These are phyloP conservation scores for Tricholoma saponaceum DNA, from an alignment of 768 basidiomycete species.

Conservation along the genomic window DNA sequence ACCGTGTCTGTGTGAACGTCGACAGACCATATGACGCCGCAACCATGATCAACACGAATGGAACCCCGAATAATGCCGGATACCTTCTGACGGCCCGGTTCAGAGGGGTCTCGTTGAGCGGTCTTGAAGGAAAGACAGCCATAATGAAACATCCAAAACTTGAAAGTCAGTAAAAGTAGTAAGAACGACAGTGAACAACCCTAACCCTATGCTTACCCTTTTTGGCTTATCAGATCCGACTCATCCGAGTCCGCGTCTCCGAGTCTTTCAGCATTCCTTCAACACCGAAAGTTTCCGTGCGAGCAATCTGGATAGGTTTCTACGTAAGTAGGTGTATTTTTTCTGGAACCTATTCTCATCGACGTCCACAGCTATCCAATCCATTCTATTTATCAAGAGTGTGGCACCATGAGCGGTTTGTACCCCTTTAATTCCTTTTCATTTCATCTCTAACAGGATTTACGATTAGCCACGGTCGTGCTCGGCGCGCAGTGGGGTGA, in stretches of 20 bases:
- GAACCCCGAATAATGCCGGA: constrained; percentile 78
- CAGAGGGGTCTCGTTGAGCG: constrained; percentile 37
- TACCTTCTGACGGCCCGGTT: constrained; percentile 48
- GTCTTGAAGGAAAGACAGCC: constrained; percentile 48
- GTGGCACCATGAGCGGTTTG: constrained; percentile 6
- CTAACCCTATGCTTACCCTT: background rate
- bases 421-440: background rate
- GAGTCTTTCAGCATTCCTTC: background rate
- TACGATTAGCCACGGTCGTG: constrained; percentile 56
- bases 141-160: constrained; percentile 27
- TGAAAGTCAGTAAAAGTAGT: background rate
- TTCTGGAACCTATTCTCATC: background rate
- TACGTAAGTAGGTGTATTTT: background rate
- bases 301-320: no score
- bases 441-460: background rate
- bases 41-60: constrained; percentile 84
- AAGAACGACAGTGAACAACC: background rate
- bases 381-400: background rate
- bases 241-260: no score
- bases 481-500: constrained; percentile 92
- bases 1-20: constrained; percentile 83
- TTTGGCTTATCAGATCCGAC: no score
- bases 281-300: no score
- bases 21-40: constrained; percentile 81
- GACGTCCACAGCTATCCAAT: background rate